These are phyloP conservation scores for Pezicula neosporulosa DNA, from an alignment of 2,329 filamentous ascomycete genomes.

Conservation along the genomic window DNA sequence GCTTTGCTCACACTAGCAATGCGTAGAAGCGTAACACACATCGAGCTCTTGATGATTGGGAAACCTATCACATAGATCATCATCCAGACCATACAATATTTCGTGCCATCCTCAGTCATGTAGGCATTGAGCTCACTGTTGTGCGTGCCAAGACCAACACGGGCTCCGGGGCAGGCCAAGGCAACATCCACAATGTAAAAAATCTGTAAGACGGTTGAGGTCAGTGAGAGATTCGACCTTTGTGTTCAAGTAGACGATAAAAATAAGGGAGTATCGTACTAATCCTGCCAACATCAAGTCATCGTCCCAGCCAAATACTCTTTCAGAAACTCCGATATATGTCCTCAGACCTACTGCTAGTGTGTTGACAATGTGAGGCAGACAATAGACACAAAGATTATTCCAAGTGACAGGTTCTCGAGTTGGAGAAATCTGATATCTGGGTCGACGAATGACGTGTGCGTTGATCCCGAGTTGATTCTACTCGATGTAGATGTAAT, in stretches of 20 bases:
- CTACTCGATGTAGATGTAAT: not conserved
- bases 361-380: not conserved
- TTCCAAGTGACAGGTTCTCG: not conserved
- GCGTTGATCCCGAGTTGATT: not conserved
- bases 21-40: slow-evolving; percentile 18
- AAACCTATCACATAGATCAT: slow-evolving; percentile 17
- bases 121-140: slow-evolving; percentile 11
- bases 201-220: not conserved
- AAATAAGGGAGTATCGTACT: not conserved
- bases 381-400: not conserved
- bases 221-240: not conserved
- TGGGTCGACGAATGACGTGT: not conserved
- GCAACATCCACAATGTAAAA: slow-evolving; percentile 2
- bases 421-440: not conserved
- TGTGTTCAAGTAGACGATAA: no score
- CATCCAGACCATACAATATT: slow-evolving; percentile 21
- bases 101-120: slow-evolving; percentile 9
- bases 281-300: not conserved
- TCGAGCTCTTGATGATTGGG: slow-evolving; percentile 17
- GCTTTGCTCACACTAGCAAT: slow-evolving; percentile 6
- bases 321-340: not conserved
- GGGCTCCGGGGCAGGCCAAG: slow-evolving; percentile 17
- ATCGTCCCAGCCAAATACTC: not conserved
- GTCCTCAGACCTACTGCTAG: not conserved
- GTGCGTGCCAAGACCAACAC: slow-evolving; percentile 14